These are phyloP conservation scores for Candida wancherniae DNA, from an alignment of 805 yeast species.

Conservation along the genomic window DNA sequence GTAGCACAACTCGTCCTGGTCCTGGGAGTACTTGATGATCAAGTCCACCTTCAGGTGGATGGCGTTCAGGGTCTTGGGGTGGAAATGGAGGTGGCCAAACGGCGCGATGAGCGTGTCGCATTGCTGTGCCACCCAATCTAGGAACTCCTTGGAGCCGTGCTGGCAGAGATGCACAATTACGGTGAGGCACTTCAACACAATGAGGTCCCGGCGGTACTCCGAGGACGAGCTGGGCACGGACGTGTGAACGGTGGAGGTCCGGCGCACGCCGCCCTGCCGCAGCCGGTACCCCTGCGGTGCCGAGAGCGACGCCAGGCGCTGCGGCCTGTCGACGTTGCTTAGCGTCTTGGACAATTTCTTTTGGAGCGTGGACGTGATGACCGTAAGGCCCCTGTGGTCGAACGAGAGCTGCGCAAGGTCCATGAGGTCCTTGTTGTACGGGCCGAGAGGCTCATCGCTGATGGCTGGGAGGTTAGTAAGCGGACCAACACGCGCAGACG, in stretches of 20 bases:
- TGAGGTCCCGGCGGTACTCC: constrained; percentile 4
- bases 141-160: constrained; percentile 50
- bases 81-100: constrained; percentile 11
- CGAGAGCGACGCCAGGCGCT: constrained; percentile 4
- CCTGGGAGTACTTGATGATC: constrained; percentile 26
- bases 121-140: constrained; percentile 36
- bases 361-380: constrained; percentile 35
- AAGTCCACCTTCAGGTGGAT: constrained; percentile 35
- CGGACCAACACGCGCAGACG: neutral
- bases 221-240: constrained; percentile 1
- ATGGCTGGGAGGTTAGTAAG: constrained; percentile 35
- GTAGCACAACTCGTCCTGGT: constrained; percentile 26
- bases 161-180: constrained; percentile 47
- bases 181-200: constrained; percentile 46
- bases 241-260: constrained; percentile 6
- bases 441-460: constrained; percentile 50
- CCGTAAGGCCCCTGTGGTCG: constrained; percentile 32
- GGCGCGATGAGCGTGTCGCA: constrained; percentile 17
- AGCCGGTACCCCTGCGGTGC: constrained; percentile 1
- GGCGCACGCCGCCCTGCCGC: constrained; percentile 1
- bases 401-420: constrained; percentile 47
- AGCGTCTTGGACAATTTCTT: constrained; percentile 31
- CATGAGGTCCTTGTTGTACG: constrained; percentile 51
- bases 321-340: constrained; percentile 3
- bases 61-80: constrained; percentile 14